These are phyloP conservation scores for Striga asiatica DNA, from an alignment of 257 asterid genomes.

Conservation along the genomic window DNA sequence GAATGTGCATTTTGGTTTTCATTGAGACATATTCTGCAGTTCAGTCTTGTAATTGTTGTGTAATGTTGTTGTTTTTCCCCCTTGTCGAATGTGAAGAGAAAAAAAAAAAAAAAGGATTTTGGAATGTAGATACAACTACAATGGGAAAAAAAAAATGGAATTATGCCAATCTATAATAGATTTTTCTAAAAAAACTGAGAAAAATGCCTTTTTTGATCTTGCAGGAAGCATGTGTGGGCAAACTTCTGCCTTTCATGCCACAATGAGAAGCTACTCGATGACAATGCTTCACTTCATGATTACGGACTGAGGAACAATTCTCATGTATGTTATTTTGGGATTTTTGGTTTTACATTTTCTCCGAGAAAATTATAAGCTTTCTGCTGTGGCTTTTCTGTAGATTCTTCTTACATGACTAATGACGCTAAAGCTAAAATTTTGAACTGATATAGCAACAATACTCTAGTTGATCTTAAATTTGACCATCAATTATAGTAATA, in stretches of 20 bases:
- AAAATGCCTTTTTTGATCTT: slow-evolving; percentile 14
- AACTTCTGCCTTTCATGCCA: slow-evolving; percentile 61
- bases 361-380: background rate
- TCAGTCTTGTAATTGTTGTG: too few relatives aligned
- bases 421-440: background rate
- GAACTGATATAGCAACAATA: too few relatives aligned
- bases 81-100: slow-evolving; percentile 27
- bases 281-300: slow-evolving; percentile 45
- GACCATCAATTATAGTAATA: background rate
- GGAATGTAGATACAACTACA: too few relatives aligned
- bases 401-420: background rate
- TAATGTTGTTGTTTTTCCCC: background rate
- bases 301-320: slow-evolving; percentile 66
- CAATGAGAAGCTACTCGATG: slow-evolving; percentile 69
- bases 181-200: too few relatives aligned
- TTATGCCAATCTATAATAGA: too few relatives aligned
- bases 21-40: too few relatives aligned
- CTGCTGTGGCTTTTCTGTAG: background rate
- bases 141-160: too few relatives aligned
- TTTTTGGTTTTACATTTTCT: background rate
- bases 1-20: background rate
- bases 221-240: slow-evolving; percentile 90
- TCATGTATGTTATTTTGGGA: slow-evolving; percentile 34
- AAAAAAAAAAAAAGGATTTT: too few relatives aligned
- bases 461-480: background rate